Evolutionary conservation across 2,329 filamentous ascomycete genomes (phyloP), one percentile per base, ranked within the genome.

Genomic region (Ceratocystis albifundus): DNA sequence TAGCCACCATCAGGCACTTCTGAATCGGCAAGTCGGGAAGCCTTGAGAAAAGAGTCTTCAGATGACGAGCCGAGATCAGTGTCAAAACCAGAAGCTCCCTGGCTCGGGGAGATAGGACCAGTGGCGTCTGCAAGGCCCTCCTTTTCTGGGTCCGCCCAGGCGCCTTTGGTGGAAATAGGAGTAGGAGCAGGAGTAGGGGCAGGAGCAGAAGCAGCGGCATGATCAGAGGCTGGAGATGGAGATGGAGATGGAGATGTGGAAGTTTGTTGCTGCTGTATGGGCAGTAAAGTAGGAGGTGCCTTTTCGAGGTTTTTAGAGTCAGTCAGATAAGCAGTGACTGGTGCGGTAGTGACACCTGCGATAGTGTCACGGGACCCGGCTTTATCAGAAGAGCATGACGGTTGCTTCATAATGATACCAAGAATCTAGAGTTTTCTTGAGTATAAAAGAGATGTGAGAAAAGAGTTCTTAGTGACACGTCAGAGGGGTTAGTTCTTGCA

Each of bases 1-100:
- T 83, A 82, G 28, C 80, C 81, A 32, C 81, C 81, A 61, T 84
- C 80, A 0, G 81, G 82, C 0, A 76, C 77, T 32, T 76, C 70
- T 0, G 77, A 75, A 71, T 82, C 80, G 4, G 76, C 78, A 1
- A 76, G 69, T 2, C 74, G 75, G 0, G 79, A 81, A 1, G 77
- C 77, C 61, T 77, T 74, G 69, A 81, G 10, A 50, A 44, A 45
- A 15, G 22, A 28, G 32, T 70, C 70, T 3, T 72, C 70, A 22
- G 61, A 41, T 1, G 61, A 30, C 28, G 53, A 57, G 36, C 46
- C 36, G 5, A 25, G 7, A 15, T 63, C 46, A n/a, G 66, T 41
- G 22, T 68, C 66, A 45, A 25, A 32, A 25, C 36, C 44, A 22
- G 62, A 25, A 5, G 44, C 7, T 25, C n/a, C 30, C n/a, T 44